Evolutionary conservation across 495 filamentous ascomycete genomes (phyloP).

Genomic region (Aspergillus steynii): DNA sequence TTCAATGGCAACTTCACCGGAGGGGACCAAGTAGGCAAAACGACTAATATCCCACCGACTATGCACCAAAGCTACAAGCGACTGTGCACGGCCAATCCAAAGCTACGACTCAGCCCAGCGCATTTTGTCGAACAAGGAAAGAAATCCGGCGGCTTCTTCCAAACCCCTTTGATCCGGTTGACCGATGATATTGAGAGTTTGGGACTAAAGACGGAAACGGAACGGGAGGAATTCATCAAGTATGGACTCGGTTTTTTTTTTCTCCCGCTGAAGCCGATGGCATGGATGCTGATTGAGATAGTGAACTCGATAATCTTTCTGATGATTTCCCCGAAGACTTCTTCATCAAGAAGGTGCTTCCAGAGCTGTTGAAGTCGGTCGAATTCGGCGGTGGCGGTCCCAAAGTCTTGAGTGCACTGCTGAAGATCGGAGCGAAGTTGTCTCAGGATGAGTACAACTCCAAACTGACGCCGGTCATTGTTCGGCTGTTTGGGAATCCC

Average conservation of each 20-base stretch:
- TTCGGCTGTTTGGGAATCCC: slow-evolving; percentile 86
- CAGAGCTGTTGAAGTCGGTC: slow-evolving; percentile 93
- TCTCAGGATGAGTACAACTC: slow-evolving; percentile 86
- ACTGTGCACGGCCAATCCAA: slow-evolving; percentile 84
- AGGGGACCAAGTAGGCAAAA: slow-evolving; percentile 74
- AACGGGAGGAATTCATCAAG: slow-evolving; percentile 85
- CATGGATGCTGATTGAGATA: slow-evolving; percentile 29
- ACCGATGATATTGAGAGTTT: slow-evolving; percentile 91
- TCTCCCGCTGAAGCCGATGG: neutral
- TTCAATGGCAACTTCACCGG: slow-evolving; percentile 81
- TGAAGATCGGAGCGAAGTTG: slow-evolving; percentile 86
- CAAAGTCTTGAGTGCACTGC: slow-evolving; percentile 82
- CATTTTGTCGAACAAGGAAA: slow-evolving; percentile 90
- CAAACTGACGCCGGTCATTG: slow-evolving; percentile 79
- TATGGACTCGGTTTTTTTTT: slow-evolving; percentile 38
- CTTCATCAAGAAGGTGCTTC: slow-evolving; percentile 94
- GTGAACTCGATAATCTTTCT: slow-evolving; percentile 80
- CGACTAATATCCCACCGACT: slow-evolving; percentile 79
- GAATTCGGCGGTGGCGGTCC: slow-evolving; percentile 96
- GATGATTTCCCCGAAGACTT: slow-evolving; percentile 97
- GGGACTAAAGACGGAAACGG: slow-evolving; percentile 79
- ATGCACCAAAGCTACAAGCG: slow-evolving; percentile 91
- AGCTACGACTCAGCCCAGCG: slow-evolving; percentile 76
- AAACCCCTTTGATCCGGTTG: slow-evolving; percentile 85
- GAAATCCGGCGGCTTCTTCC: slow-evolving; percentile 82